phyloP scores from a whole-genome alignment of 169 alveolate species.

The Cryptosporidium baileyi region DNA sequence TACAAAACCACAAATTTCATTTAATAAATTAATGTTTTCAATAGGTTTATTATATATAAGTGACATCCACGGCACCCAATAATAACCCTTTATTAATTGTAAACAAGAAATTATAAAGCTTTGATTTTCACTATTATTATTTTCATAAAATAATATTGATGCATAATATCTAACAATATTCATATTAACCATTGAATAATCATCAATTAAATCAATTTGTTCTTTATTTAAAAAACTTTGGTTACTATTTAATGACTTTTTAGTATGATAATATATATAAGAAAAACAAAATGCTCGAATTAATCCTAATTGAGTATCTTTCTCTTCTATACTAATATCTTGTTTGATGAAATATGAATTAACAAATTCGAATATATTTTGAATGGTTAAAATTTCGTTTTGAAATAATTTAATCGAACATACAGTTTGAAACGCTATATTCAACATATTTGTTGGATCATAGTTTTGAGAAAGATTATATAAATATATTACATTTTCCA shows the following conservation, averaged over 20 bases:
- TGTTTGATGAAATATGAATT: not conserved
- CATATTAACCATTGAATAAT: slow-evolving; percentile 9
- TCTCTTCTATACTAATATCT: not conserved
- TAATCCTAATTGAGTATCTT: not conserved
- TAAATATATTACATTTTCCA: slow-evolving; percentile 6
- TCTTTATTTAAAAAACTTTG: not conserved
- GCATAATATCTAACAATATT: slow-evolving; percentile 18
- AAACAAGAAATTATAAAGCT: slow-evolving; percentile 18
- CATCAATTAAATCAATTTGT: not conserved
- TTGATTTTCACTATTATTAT: slow-evolving; percentile 17
- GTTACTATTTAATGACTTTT: not conserved
- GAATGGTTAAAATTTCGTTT: not conserved
- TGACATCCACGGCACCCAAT: slow-evolving; percentile 50
- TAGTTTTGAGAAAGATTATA: not conserved
- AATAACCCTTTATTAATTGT: slow-evolving; percentile 2
- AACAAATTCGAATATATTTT: not conserved
- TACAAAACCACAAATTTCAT: slow-evolving; percentile 26
- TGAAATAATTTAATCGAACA: slow-evolving; percentile 4
- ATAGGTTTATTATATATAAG: not conserved
- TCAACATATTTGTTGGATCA: not conserved
- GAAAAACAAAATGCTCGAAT: slow-evolving; percentile 46
- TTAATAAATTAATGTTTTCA: not conserved
- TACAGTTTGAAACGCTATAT: slow-evolving; percentile 18
- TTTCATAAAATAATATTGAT: slow-evolving; percentile 17
- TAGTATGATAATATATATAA: not conserved